phyloP scores from a whole-genome alignment of 208 protist genomes.

The Crithidia bombi region DNA sequence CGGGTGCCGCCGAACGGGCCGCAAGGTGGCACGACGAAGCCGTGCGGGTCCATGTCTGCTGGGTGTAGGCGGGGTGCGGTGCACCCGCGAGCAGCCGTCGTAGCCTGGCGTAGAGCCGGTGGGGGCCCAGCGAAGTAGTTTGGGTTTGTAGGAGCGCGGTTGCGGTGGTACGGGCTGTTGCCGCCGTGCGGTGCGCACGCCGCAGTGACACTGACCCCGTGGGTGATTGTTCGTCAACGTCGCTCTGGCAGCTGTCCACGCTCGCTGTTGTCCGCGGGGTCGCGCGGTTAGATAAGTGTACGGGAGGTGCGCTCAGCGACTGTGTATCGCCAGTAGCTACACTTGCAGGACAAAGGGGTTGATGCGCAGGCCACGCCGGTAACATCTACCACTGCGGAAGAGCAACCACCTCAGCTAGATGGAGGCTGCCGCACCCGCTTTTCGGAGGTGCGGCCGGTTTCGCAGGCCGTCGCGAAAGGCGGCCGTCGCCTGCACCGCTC shows the following conservation, averaged over 20 bases:
- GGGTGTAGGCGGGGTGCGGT: constrained; percentile 21
- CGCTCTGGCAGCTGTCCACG: constrained; percentile 18
- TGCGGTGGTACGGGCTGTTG: constrained; percentile 7
- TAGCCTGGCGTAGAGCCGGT: constrained; percentile 30
- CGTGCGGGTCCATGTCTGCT: constrained; percentile 30
- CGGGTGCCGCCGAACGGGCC: constrained; percentile 26
- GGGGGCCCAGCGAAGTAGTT: constrained; percentile 8
- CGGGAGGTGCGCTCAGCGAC: neutral
- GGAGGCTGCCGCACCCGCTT: neutral
- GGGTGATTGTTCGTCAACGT: neutral
- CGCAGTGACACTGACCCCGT: neutral
- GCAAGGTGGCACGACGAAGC: constrained; percentile 30
- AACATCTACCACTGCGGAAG: constrained; percentile 19
- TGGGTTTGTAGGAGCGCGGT: neutral
- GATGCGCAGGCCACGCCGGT: neutral
- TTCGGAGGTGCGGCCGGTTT: neutral
- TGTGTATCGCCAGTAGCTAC: neutral
- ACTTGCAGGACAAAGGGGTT: constrained; percentile 12
- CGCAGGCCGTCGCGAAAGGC: neutral
- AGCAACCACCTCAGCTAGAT: no score
- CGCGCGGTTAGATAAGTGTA: neutral
- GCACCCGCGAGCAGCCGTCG: constrained; percentile 24
- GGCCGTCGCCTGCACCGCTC: neutral
- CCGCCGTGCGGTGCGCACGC: constrained; percentile 20
- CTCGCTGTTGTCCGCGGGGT: constrained; percentile 15